Conservation (phyloP, 2,329 filamentous ascomycete species). For the Xylaria sp. region DNA sequence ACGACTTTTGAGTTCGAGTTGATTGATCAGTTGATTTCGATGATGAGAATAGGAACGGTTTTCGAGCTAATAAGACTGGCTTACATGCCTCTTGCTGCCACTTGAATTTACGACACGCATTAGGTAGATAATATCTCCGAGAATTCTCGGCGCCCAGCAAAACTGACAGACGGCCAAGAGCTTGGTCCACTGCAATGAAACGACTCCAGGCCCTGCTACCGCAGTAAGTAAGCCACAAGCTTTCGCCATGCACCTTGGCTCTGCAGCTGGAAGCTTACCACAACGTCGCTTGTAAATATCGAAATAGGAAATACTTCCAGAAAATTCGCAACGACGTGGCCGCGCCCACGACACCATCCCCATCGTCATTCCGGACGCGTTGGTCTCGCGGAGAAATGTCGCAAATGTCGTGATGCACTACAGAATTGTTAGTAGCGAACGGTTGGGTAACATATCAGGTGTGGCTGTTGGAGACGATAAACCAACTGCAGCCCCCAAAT, state of each 20-base stretch:
- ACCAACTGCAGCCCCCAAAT: constrained; percentile 18
- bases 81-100: constrained; percentile 4
- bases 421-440: not conserved
- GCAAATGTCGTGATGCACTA: constrained; percentile 11
- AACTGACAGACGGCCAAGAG: constrained; percentile 29
- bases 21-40: not conserved
- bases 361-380: not conserved
- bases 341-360: not conserved
- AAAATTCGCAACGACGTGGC: not conserved
- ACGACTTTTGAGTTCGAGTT: not conserved
- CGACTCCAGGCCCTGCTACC: constrained; percentile 11
- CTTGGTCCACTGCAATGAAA: constrained; percentile 36
- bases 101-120: constrained; percentile 2
- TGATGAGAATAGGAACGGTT: not conserved
- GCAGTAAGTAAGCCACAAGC: constrained; percentile 31
- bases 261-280: constrained; percentile 36
- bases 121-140: constrained; percentile 23
- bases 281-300: constrained; percentile 28
- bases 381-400: constrained; percentile 8
- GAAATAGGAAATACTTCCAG: constrained; percentile 11
- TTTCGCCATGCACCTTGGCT: constrained; percentile 38
- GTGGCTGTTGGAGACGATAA: constrained; percentile 15
- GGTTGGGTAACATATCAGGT: not conserved
- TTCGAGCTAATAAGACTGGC: not conserved
- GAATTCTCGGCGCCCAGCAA: constrained; percentile 33